Conservation (phyloP, 306 rosid species). For the Elaeagnus macrophylla region DNA sequence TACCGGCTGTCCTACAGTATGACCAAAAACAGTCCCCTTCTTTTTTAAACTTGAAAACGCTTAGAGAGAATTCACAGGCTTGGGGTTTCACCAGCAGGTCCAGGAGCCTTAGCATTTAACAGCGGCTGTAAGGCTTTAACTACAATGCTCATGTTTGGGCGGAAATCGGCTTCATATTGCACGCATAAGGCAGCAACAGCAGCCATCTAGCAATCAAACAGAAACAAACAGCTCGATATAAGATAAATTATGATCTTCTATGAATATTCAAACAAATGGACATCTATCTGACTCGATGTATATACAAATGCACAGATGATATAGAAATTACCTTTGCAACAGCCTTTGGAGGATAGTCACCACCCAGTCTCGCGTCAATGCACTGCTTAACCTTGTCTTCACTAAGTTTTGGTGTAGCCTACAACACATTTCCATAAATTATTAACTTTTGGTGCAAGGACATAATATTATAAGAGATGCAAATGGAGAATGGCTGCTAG, state of each 20-base stretch:
- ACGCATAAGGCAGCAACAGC: conserved; percentile 90
- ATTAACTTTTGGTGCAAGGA: conserved; percentile 25
- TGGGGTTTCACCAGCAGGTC: conserved; percentile 60
- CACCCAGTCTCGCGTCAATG: conserved; percentile 66
- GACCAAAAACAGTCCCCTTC: conserved; percentile 26
- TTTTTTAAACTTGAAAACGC: conserved; percentile 14
- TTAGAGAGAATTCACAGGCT: conserved; percentile 27
- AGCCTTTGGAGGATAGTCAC: conserved; percentile 77
- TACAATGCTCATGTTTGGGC: conserved; percentile 92
- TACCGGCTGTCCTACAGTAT: conserved; percentile 31
- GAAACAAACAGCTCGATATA: neutral
- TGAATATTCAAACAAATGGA: neutral
- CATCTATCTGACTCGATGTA: neutral
- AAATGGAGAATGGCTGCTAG: neutral
- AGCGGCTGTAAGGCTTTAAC: conserved; percentile 92
- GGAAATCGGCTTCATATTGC: conserved; percentile 90
- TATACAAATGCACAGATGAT: no score
- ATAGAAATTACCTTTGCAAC: conserved; percentile 57
- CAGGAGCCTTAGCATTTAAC: conserved; percentile 49
- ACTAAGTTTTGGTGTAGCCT: conserved; percentile 95
- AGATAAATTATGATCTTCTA: neutral
- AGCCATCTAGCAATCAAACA: conserved; percentile 54
- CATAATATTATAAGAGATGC: neutral
- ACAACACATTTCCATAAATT: conserved; percentile 16
- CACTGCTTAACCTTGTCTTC: conserved; percentile 88